Evolutionary conservation across 352 stramenopile genomes (phyloP).

Genomic region (Pythium aristosporum): DNA sequence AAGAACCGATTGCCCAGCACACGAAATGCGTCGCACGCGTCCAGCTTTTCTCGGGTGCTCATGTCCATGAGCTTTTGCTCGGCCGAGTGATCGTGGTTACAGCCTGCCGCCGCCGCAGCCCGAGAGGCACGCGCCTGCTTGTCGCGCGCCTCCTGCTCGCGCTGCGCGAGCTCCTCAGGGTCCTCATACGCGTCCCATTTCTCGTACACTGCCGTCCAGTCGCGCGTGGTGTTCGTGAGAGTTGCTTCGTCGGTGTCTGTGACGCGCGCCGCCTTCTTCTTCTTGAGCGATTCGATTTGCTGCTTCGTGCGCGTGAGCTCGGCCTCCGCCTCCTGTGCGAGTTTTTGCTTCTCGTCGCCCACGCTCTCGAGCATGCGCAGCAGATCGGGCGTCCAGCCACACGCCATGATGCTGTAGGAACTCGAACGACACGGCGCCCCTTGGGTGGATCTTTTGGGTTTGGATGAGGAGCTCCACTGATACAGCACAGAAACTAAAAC

Average conservation of each 20-base stretch:
- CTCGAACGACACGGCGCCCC: too few relatives aligned
- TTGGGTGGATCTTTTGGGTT: too few relatives aligned
- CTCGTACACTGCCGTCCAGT: slow-evolving; percentile 80
- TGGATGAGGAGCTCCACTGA: too few relatives aligned
- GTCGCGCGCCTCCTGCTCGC: slow-evolving; percentile 61
- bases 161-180: slow-evolving; percentile 66
- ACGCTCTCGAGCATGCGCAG: slow-evolving; percentile 67
- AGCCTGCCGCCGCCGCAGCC: slow-evolving; percentile 34
- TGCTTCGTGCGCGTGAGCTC: slow-evolving; percentile 36
- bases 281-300: slow-evolving; percentile 37
- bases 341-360: slow-evolving; percentile 58
- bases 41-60: slow-evolving; percentile 61
- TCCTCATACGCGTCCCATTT: slow-evolving; percentile 83
- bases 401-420: slow-evolving; percentile 42
- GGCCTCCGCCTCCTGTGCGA: slow-evolving; percentile 33
- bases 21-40: slow-evolving; percentile 64
- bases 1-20: slow-evolving; percentile 76
- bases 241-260: background rate
- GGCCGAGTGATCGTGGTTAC: slow-evolving; percentile 86
- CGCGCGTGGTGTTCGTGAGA: slow-evolving; percentile 21
- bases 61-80: slow-evolving; percentile 90
- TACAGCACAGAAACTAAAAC: too few relatives aligned
- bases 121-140: slow-evolving; percentile 54
- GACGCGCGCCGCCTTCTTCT: slow-evolving; percentile 24
- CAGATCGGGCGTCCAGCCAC: slow-evolving; percentile 63